These are phyloP conservation scores for Immersiella caudata DNA, from an alignment of 495 filamentous ascomycete species.

Conservation along the genomic window DNA sequence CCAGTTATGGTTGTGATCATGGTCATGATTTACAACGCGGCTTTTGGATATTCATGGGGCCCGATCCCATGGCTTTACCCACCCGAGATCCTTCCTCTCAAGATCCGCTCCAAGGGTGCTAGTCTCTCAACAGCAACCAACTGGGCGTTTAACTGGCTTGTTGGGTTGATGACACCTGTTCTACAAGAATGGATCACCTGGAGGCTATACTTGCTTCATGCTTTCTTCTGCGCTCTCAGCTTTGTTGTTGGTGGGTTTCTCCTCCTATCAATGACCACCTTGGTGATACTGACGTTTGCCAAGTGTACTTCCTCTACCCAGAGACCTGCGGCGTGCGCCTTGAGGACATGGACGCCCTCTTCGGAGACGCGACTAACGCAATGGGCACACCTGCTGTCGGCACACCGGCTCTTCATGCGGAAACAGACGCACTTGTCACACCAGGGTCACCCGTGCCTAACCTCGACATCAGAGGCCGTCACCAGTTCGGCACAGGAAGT, in stretches of 20 bases:
- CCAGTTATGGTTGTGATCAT: conserved; percentile 85
- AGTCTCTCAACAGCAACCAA: conserved; percentile 95
- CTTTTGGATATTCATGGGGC: conserved; percentile 98
- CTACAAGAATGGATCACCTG: conserved; percentile 88
- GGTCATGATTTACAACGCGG: conserved; percentile 98
- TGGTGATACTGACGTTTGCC: neutral
- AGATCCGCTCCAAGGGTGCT: conserved; percentile 96
- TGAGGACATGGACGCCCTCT: conserved; percentile 92
- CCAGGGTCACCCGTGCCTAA: conserved; percentile 75
- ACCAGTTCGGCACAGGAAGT: conserved; percentile 35
- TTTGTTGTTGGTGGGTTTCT: conserved; percentile 89
- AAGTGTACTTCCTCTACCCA: conserved; percentile 97
- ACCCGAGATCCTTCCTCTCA: conserved; percentile 93
- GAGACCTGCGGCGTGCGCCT: conserved; percentile 93
- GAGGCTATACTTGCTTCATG: conserved; percentile 92
- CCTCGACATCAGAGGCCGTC: conserved; percentile 64
- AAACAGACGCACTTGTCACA: conserved; percentile 74
- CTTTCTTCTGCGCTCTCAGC: conserved; percentile 94
- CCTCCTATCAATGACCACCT: conserved; percentile 22
- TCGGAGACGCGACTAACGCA: conserved; percentile 83
- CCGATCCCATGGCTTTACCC: conserved; percentile 98
- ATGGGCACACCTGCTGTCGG: conserved; percentile 61
- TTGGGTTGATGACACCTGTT: conserved; percentile 91
- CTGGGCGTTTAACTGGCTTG: conserved; percentile 98
- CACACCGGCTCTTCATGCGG: conserved; percentile 52